A percentile compares a stretch with the other conserved stretches of the same genome.
phyloP scores from a whole-genome alignment of 257 asterid species.

The Solanum lignicaule region DNA sequence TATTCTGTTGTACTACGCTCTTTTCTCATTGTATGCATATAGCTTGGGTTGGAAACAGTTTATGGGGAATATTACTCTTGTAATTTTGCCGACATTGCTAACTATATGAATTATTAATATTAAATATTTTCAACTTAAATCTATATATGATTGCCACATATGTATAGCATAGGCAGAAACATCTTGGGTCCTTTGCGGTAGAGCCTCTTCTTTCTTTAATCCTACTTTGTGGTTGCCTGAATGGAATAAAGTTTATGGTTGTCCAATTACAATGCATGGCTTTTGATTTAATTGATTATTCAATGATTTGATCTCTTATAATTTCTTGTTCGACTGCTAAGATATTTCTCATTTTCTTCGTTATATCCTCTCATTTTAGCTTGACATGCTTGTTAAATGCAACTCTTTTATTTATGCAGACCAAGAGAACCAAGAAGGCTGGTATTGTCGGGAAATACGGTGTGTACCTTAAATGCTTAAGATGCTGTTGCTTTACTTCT shows the following conservation, averaged over 20 bases:
- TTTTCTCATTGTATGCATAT: neutral
- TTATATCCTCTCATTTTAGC: neutral
- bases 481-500: neutral
- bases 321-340: neutral
- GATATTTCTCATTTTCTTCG: neutral
- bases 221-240: neutral
- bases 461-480: neutral
- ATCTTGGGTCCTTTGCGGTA: no score
- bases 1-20: no score
- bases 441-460: slow-evolving; percentile 55
- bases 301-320: neutral
- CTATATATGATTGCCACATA: no score
- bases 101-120: no score
- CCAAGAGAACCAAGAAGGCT: slow-evolving; percentile 59
- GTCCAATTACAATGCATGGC: neutral
- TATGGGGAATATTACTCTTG: neutral
- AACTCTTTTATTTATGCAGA: slow-evolving; percentile 13
- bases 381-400: neutral
- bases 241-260: neutral
- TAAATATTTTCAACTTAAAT: no score
- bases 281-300: neutral
- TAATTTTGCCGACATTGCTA: no score
- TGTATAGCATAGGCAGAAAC: no score
- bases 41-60: neutral
- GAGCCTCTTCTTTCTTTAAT: neutral